A percentile compares a stretch with the other conserved stretches of the same genome.
These are phyloP conservation scores for Nicotiana undulata DNA, from an alignment of 257 asterid genomes.

Conservation along the genomic window DNA sequence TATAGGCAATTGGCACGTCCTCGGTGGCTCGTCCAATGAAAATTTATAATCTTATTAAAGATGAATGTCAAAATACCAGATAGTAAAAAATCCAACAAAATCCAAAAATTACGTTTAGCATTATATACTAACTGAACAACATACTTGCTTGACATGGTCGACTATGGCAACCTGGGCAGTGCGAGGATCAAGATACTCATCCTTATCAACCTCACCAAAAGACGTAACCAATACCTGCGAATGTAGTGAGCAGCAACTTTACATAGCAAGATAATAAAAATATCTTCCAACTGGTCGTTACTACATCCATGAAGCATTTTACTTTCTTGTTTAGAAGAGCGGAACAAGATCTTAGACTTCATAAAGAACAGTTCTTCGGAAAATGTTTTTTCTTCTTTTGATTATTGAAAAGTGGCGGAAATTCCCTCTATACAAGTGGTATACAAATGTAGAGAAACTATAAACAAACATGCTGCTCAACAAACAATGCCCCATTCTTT, in stretches of 20 bases:
- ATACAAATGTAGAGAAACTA: background rate
- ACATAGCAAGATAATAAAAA: background rate
- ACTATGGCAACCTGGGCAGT: slow-evolving; percentile 86
- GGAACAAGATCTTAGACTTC: background rate
- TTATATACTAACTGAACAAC: slow-evolving; percentile 3
- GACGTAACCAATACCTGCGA: slow-evolving; percentile 77
- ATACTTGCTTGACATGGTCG: slow-evolving; percentile 90
- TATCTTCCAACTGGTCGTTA: background rate
- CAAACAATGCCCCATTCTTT: background rate
- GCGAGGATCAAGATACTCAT: slow-evolving; percentile 87
- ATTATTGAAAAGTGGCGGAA: background rate
- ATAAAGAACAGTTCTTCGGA: background rate
- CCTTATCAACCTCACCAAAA: slow-evolving; percentile 56
- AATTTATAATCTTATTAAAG: slow-evolving; percentile 7
- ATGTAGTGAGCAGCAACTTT: slow-evolving; percentile 1
- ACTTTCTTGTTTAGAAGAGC: background rate
- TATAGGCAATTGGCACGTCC: background rate
- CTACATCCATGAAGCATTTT: background rate
- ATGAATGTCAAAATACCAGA: background rate
- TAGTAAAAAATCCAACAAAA: background rate
- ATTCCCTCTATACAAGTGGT: background rate
- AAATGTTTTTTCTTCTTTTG: background rate
- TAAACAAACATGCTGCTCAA: background rate
- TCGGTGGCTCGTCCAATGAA: slow-evolving; percentile 2
- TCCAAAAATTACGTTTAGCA: slow-evolving; percentile 4